A percentile compares a stretch with the other conserved stretches of the same genome.
These are phyloP conservation scores for Cladosporium sphaerospermum DNA, from an alignment of 2,329 filamentous ascomycete genomes.

Conservation along the genomic window DNA sequence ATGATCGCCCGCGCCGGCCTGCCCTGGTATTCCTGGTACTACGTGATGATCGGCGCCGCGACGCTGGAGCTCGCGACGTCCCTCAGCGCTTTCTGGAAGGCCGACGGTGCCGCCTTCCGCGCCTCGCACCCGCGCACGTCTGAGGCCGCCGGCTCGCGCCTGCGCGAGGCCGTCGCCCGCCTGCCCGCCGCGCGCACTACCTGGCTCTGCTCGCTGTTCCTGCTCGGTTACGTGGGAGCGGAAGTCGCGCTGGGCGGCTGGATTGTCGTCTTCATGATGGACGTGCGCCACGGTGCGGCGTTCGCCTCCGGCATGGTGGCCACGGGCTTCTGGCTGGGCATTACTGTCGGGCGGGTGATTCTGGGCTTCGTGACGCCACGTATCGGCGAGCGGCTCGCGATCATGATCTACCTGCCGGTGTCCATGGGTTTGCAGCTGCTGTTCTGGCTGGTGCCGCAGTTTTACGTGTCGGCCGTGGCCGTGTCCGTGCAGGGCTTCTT, in stretches of 20 bases:
- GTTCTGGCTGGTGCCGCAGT: conserved; percentile 76
- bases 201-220: conserved; percentile 68
- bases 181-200: conserved; percentile 50
- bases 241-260: conserved; percentile 74
- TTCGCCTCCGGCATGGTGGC: conserved; percentile 70
- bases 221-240: conserved; percentile 71
- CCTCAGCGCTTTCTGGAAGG: conserved; percentile 56
- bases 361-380: conserved; percentile 70
- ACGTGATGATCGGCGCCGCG: conserved; percentile 60
- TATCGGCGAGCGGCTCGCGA: conserved; percentile 61
- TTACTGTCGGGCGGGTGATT: conserved; percentile 66
- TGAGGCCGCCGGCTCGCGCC: conserved; percentile 41
- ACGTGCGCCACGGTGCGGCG: conserved; percentile 59
- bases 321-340: conserved; percentile 78
- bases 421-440: conserved; percentile 61
- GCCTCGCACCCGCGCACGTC: conserved; percentile 41
- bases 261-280: conserved; percentile 85
- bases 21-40: conserved; percentile 70
- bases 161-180: conserved; percentile 45
- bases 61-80: conserved; percentile 51
- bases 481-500: conserved; percentile 72
- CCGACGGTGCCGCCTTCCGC: conserved; percentile 54
- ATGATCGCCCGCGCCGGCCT: conserved; percentile 60
- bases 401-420: conserved; percentile 56
- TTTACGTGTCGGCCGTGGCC: conserved; percentile 66